Evolutionary conservation across 2,329 filamentous ascomycete genomes (phyloP), one percentile per base, ranked within the genome.

Genomic region (Penicillium sp.): DNA sequence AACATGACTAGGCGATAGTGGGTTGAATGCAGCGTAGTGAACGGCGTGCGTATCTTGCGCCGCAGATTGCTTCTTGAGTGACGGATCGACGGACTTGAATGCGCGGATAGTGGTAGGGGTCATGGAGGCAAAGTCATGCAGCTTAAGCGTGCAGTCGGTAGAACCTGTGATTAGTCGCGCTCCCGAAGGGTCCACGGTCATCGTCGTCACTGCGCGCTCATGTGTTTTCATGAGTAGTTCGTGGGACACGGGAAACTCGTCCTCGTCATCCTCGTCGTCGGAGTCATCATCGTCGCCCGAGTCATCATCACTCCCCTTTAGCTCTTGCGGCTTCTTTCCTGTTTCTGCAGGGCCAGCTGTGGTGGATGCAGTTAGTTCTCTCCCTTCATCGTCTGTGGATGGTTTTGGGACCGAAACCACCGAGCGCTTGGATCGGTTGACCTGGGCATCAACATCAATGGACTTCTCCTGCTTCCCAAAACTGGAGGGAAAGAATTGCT

Each of bases 91-190:
- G 7, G 86, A 91, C 65, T 89, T 90, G 78, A 98, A 98, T 0
- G 93, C 89, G 61, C 92, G 87, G 44, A 98, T 80, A 0, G 93
- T 97, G 4, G 90, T 93, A 1, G 91, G 89, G 0, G 92, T 96
- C 86, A 98, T 95, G 41, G 91, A 88, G 2, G 91, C 84, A 68
- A 98, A 95, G 67, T 98, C 92, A 73, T 96, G 90, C 15, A 98
- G 78, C 66, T 96, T 97, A 62, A 97, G 75, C 1, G 83, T 88
- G 69, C 90, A 95, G 71, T 98, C 93, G 53, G 86, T 87, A 4
- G 91, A 96, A 20, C 88, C 91, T n/a, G 89, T 93, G 42, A 92
- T 83, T 66, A 98, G 76, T 60, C 93, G 82, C 41, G 85, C 86
- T 9, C 93, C 93, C 0, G 90, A 84, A 0, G 88, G 84, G 71